Percentiles rank a stretch among this genome's conserved stretches.
Evolutionary conservation across 2,329 filamentous ascomycete genomes (phyloP).

Genomic region (Fonsecaea erecta): DNA sequence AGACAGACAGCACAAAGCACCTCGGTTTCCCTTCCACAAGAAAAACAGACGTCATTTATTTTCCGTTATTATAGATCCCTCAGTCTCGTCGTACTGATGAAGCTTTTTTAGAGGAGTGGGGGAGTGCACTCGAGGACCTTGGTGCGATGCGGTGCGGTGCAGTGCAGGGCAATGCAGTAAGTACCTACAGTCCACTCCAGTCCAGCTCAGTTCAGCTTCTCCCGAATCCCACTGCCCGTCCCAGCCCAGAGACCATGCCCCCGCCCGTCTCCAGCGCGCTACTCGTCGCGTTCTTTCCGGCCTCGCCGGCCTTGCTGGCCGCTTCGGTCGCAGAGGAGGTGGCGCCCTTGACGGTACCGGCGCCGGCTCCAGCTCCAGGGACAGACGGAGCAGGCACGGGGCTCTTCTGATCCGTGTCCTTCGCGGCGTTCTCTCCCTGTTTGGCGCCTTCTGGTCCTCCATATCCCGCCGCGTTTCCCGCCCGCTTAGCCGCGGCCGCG

Average conservation of each 20-base stretch:
- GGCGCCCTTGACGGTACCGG: not conserved
- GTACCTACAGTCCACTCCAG: too few relatives aligned
- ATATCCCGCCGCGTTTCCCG: not conserved
- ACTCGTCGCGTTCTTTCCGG: slow-evolving; percentile 9
- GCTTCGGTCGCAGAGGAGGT: not conserved
- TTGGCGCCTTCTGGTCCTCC: too few relatives aligned
- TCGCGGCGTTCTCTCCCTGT: not conserved
- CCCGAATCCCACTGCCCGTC: slow-evolving; percentile 15
- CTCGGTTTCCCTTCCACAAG: too few relatives aligned
- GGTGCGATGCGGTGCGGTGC: too few relatives aligned
- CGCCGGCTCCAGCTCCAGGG: slow-evolving; percentile 3
- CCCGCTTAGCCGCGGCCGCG: not conserved
- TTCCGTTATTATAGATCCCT: too few relatives aligned
- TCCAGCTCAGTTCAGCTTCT: not conserved
- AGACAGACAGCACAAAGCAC: too few relatives aligned
- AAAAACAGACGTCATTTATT: too few relatives aligned
- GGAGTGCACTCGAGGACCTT: too few relatives aligned
- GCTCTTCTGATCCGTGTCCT: not conserved
- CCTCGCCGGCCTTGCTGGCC: slow-evolving; percentile 11
- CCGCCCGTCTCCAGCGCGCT: slow-evolving; percentile 5
- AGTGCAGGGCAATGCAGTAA: too few relatives aligned
- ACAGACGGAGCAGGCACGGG: not conserved
- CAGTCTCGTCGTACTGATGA: too few relatives aligned
- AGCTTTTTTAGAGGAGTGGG: too few relatives aligned
- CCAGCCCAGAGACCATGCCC: slow-evolving; percentile 17